Conservation (phyloP, 768 basidiomycete genomes). For the Lepiota brunneoincarnata region DNA sequence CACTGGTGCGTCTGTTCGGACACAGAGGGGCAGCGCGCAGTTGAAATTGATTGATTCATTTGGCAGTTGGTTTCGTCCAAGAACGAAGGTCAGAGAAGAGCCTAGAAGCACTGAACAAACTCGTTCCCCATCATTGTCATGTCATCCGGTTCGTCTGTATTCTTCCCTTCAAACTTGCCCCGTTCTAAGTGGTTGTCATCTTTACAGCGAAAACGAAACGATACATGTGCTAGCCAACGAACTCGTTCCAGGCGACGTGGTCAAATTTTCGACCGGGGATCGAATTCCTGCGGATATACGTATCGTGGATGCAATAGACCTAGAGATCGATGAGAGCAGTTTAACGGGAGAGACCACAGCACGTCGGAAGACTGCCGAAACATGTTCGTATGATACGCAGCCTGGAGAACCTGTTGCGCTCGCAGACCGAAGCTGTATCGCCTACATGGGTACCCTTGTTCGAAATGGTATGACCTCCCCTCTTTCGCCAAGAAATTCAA, state of each 20-base stretch:
- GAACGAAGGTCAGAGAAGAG: constrained; percentile 94
- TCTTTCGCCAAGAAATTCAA: neutral
- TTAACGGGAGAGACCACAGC: constrained; percentile 91
- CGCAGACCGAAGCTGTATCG: constrained; percentile 84
- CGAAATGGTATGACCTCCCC: constrained; percentile 62
- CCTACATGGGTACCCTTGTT: constrained; percentile 95
- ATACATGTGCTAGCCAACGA: constrained; percentile 91
- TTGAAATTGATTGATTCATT: neutral
- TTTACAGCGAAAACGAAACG: constrained; percentile 52
- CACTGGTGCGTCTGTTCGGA: constrained; percentile 55
- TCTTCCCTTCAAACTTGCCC: constrained; percentile 19
- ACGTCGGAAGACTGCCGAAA: constrained; percentile 60
- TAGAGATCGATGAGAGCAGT: constrained; percentile 95
- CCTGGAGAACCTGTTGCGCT: constrained; percentile 52
- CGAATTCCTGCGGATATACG: constrained; percentile 94
- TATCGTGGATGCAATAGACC: constrained; percentile 73
- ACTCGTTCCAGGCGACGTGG: constrained; percentile 93
- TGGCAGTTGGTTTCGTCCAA: constrained; percentile 87
- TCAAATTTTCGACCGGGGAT: constrained; percentile 88
- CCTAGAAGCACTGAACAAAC: constrained; percentile 91
- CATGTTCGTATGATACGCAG: constrained; percentile 41
- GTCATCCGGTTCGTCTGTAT: constrained; percentile 57
- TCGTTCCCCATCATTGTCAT: constrained; percentile 96
- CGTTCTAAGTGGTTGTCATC: constrained; percentile 15
- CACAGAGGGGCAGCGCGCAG: constrained; percentile 13